Percentiles rank a stretch among this genome's conserved stretches.
Conservation (phyloP, 345 rosid genomes). For the Populus deltoides region DNA sequence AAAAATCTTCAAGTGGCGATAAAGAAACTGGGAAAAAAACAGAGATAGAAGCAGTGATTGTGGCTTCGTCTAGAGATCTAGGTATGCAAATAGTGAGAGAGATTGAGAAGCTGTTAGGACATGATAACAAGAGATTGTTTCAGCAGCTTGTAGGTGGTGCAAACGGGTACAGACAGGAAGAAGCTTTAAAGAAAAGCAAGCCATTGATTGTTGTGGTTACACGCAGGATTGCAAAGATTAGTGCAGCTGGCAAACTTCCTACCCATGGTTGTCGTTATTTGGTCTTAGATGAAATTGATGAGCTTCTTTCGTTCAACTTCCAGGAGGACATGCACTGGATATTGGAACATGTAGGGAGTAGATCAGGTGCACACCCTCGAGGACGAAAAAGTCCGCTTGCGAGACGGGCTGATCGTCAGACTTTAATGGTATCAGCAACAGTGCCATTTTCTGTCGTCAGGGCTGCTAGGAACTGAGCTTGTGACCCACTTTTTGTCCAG, state of each 20-base stretch:
- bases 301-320: conserved; percentile 83
- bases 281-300: conserved; percentile 92
- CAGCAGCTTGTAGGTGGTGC: conserved; percentile 63
- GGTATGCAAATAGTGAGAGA: conserved; percentile 97
- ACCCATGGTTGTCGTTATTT: conserved; percentile 83
- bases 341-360: conserved; percentile 78
- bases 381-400: conserved; percentile 30
- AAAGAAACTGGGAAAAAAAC: conserved; percentile 42
- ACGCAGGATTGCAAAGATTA: conserved; percentile 89
- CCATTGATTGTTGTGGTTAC: conserved; percentile 88
- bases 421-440: conserved; percentile 85
- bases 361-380: conserved; percentile 45
- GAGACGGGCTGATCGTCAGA: conserved; percentile 53
- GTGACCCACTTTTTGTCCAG: conserved; percentile 78
- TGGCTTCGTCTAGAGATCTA: conserved; percentile 94
- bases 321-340: conserved; percentile 91
- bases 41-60: conserved; percentile 81
- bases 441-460: conserved; percentile 87
- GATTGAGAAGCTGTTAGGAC: conserved; percentile 80
- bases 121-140: conserved; percentile 66
- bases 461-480: conserved; percentile 90
- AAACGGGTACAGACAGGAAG: conserved; percentile 80
- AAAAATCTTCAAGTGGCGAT: conserved; percentile 30
- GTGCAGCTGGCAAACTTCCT: conserved; percentile 84
- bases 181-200: conserved; percentile 88